Base-by-base conservation (phyloP, 75 land plant species). In the Cunninghamia lanceolata region DNA sequence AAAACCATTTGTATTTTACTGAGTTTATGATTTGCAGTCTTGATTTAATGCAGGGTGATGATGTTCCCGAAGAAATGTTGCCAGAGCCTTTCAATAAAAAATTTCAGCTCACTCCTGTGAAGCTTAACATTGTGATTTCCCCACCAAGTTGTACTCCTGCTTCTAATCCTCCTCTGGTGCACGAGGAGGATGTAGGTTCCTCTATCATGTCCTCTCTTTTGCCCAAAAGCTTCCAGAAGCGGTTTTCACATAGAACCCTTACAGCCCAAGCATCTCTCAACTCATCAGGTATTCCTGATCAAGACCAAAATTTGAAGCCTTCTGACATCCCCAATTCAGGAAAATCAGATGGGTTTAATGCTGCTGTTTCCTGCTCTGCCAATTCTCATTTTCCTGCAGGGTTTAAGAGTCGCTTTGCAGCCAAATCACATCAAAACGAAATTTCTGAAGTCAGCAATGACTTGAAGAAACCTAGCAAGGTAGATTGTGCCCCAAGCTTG, bases 1-100 rank as follows among this genome's bases (percentile, higher is more conserved):
- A 79, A 79, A 21, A 21, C 7, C 0, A 25, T 71, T 71, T 42
- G 45, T 2, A 25, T 42, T 40, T 25, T 70, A 68, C 14, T 25
- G 3, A 19, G 30, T 28, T 77, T 79, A 19, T 28, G 15, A 28
- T 34, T 45, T 85, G 9, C 25, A 74, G 38, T 42, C 52, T 38
- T 76, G 25, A 52, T 43, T 56, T 34, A 81, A 77, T 66, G 21
- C 89, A 96, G 96, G 93, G 83, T 6, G 91, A 88, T 85, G 96
- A 96, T 45, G 81, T 96, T 86, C 98, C 98, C 68, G 90, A 91
- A 82, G 96, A 86, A 75, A 30, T 83, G 17, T 59, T 96, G 32
- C 95, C 95, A 75, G 91, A 88, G 16, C 91, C 92, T 74, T 94
- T 94, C 73, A 81, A 74, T 83, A 83, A 50, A 50, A 28, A 85